Base-by-base conservation (phyloP, 371 early-diverging fungal genomes). In the Coemansia sp. region DNA sequence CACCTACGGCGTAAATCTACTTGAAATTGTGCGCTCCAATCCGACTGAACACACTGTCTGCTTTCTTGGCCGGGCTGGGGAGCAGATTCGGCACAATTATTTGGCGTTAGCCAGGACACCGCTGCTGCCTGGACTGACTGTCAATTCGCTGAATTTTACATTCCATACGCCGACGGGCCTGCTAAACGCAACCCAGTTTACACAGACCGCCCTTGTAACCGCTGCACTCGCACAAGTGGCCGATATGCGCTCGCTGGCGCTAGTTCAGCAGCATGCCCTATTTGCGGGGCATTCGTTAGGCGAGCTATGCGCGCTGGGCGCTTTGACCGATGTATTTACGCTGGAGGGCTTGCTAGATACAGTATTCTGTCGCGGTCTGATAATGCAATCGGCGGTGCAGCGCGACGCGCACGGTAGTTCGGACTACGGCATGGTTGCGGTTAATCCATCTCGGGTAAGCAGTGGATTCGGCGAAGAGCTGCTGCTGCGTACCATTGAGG, bases 241-340 rank as follows among this genome's bases (percentile, higher is more conserved):
- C 63, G 95, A 96, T 67, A 90, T 95, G 94, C 86, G 89, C 50
- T 81, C 89, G 53, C 89, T 91, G 81, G 92, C 92, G 6, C 80
- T 95, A 55, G 87, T 95, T 39, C 93, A 90, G 67, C 65, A 81
- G 59, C 86, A 90, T 77, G 88, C 92, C 63, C 83, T 90, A 45
- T 95, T 94, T 75, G 95, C 95, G 67, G 97, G 97, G 69, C 97
- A 96, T 84, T 92, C 92, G 56, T 86, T 96, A 55, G 97, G 97
- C 78, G 97, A 96, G 75, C 94, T 94, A 67, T 90, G 94, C 69
- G 94, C 92, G 56, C 82, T 96, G 52, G 87, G 92, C 6, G 84
- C 95, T 30, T 86, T 95, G 35, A 93, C 90, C 69, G 85, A 90
- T 71, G 88, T 94, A 3, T 81, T 96, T 40, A 85, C 89, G 16